Evolutionary conservation across 306 rosid genomes (phyloP).

Genomic region (Cicer pinnatifidum): DNA sequence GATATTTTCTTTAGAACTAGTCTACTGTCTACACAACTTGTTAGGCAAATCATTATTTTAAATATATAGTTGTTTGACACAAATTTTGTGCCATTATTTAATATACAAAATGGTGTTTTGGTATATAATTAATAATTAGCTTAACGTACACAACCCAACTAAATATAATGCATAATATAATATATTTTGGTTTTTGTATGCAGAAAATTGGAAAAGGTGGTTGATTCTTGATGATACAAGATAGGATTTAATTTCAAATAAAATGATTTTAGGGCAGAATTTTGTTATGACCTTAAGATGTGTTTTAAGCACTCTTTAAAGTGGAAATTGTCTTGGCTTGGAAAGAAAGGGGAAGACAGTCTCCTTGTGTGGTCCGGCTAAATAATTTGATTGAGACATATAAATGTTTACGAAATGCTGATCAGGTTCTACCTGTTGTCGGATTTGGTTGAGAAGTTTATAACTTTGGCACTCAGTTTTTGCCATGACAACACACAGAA

Average conservation of each 20-base stretch:
- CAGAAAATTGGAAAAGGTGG: slow-evolving; percentile 6
- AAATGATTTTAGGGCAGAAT: slow-evolving; percentile 18
- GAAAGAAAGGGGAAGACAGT: slow-evolving; percentile 11
- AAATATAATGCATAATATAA: neutral
- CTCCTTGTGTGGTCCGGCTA: neutral
- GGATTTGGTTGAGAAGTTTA: neutral
- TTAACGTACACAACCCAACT: neutral
- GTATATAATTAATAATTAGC: slow-evolving; percentile 2
- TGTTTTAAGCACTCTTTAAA: slow-evolving; percentile 35
- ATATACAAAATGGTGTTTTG: neutral
- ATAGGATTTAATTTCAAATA: neutral
- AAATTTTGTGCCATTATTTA: neutral
- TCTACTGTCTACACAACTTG: slow-evolving; percentile 5
- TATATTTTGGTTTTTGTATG: slow-evolving; percentile 2
- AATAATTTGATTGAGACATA: neutral
- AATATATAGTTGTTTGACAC: slow-evolving; percentile 1
- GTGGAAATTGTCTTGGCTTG: neutral
- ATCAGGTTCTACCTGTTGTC: slow-evolving; percentile 47
- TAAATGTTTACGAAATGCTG: slow-evolving; percentile 21
- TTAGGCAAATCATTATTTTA: neutral
- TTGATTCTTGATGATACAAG: neutral
- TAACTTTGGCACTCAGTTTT: slow-evolving; percentile 50
- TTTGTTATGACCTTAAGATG: neutral
- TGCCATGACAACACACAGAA: slow-evolving; percentile 54
- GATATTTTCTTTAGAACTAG: slow-evolving; percentile 14